Evolutionary conservation across 169 alveolate species (phyloP).

Genomic region (Plasmodium inui): DNA sequence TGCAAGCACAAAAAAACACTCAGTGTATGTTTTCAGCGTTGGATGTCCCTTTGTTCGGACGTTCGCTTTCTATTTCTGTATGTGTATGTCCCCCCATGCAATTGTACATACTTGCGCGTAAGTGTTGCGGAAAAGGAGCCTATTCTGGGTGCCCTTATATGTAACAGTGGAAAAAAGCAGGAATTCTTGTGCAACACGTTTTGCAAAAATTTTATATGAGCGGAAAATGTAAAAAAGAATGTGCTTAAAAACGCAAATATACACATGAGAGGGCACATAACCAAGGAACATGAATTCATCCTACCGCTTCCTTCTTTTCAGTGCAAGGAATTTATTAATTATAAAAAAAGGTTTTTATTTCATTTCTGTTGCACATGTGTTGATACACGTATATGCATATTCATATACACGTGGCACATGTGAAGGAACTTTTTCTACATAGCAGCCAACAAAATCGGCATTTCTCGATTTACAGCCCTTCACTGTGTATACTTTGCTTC

Average conservation of each 20-base stretch:
- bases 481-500: neutral
- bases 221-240: neutral
- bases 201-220: neutral
- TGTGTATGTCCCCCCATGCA: neutral
- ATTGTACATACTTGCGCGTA: neutral
- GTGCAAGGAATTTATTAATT: neutral
- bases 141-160: neutral
- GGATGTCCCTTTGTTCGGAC: neutral
- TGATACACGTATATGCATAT: neutral
- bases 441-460: neutral
- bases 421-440: neutral
- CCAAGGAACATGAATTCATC: neutral
- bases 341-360: neutral
- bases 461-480: neutral
- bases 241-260: neutral
- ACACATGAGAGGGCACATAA: neutral
- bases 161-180: neutral
- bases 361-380: neutral
- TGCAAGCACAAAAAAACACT: neutral
- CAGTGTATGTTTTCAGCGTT: neutral
- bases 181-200: neutral
- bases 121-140: neutral
- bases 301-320: neutral
- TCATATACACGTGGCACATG: neutral
- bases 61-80: neutral